Evolutionary conservation across 495 filamentous ascomycete genomes (phyloP), one percentile per base, ranked within the genome.

Genomic region (Symbiotaphrina buchneri): DNA sequence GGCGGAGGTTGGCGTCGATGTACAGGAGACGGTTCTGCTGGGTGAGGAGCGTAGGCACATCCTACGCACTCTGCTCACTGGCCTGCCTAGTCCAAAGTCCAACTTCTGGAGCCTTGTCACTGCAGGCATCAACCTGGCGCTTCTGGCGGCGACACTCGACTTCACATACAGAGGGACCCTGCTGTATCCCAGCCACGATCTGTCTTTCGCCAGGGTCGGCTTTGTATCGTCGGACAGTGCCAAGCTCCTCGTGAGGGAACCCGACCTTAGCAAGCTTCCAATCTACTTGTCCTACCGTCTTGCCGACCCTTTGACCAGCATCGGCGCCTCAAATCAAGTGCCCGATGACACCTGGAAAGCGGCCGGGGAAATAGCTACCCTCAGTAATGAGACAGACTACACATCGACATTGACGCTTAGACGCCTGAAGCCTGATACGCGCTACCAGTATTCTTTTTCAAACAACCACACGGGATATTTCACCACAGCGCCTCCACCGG

Each of bases 201-300:
- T 87, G 7, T 70, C 80, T 0, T 90, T 97, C 43, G 72, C 71
- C 11, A 61, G 85, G 10, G 54, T 91, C 19, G 87, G 87, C 10
- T 81, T 84, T 47, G 72, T 94, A 16, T 87, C 83, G 2, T 65
- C 76, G 2, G 70, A 58, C 3, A 75, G 68, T 11, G 87, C 87
- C 10, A 82, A 68, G 33, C 48, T 97, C 22, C 54, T 97, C 22
- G 59, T 94, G 20, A 65, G 87, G 21, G 87, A 94, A 54, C 80
- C 84, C 0, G 61, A 90, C 36, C 48, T 56, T 30, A 45, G 58
- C n/a, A 69, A 74, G 38, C 56, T 87, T 39, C 84, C 84, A 2
- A 47, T 94, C 13, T 68, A 58, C 1, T 55, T 92, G 4, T 74
- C 56, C 16, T 74, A 74, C 42, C 58, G 65, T 21, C 43, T 55